These are phyloP conservation scores for Serendipita indica DNA, from an alignment of 768 basidiomycete species.

Conservation along the genomic window DNA sequence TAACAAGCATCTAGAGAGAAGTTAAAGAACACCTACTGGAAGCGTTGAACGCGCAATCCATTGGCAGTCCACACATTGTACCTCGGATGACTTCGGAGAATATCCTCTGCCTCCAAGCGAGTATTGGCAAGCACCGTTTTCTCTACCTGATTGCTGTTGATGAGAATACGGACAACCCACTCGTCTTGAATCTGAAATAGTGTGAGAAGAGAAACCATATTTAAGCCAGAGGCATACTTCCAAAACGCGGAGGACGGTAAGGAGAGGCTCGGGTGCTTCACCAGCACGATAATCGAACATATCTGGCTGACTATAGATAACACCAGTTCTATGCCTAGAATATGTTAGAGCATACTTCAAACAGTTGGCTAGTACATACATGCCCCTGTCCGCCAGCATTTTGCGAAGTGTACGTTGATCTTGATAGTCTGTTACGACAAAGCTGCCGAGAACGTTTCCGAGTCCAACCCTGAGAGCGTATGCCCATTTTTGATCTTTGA, in stretches of 20 bases:
- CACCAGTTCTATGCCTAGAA: constrained; percentile 32
- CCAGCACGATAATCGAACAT: constrained; percentile 67
- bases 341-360: neutral
- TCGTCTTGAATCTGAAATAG: constrained; percentile 49
- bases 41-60: constrained; percentile 46
- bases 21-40: constrained; percentile 32
- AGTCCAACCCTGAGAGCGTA: constrained; percentile 50
- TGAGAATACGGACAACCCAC: constrained; percentile 63
- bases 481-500: constrained; percentile 56
- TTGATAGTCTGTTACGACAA: constrained; percentile 54
- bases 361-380: too few species aligned
- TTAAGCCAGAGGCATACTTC: constrained; percentile 36
- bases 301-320: constrained; percentile 57
- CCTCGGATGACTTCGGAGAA: constrained; percentile 29
- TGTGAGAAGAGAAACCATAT: constrained; percentile 3
- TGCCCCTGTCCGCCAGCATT: constrained; percentile 22
- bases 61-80: constrained; percentile 52
- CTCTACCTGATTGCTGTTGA: constrained; percentile 65
- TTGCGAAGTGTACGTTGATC: constrained; percentile 45
- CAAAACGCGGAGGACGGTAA: constrained; percentile 70
- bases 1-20: neutral
- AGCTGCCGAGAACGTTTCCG: constrained; percentile 42
- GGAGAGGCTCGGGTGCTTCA: constrained; percentile 45
- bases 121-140: constrained; percentile 44
- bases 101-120: constrained; percentile 48